Base-by-base conservation (phyloP, 1,139 yeast genomes). In the Protomyces inundatus region DNA sequence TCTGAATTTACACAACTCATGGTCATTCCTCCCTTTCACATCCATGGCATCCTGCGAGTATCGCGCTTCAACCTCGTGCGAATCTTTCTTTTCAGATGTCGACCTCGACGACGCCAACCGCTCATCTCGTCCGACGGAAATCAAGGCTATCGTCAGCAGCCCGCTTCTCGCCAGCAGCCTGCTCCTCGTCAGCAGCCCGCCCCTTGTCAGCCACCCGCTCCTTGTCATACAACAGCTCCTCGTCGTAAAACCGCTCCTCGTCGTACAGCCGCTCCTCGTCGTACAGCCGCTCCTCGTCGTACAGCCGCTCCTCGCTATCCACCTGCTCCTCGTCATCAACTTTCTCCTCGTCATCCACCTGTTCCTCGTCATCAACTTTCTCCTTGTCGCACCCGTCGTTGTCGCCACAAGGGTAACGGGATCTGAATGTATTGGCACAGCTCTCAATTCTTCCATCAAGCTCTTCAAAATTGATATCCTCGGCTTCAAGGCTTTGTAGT, bases 361-460 rank as follows among this genome's bases (percentile, higher is more conserved):
- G 71, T 50, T 98, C 99, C 2, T 91, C 97, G 68, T 93, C 98
- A 72, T 93, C 99, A 73, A 93, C 95, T 64, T 83, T 81, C 70
- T 91, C 76, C 74, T 90, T 93, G 37, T 88, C 83, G 16, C 97
- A 86, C 67, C 84, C 83, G 36, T 66, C 61, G 5, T n/a, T n/a
- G n/a, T n/a, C n/a, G n/a, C n/a, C n/a, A n/a, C n/a, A n/a, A n/a
- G n/a, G n/a, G n/a, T n/a, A n/a, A n/a, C n/a, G n/a, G n/a, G n/a
- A n/a, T n/a, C n/a, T n/a, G n/a, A n/a, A n/a, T n/a, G n/a, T n/a
- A n/a, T n/a, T n/a, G n/a, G n/a, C n/a, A n/a, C n/a, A n/a, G n/a
- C n/a, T n/a, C n/a, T n/a, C n/a, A n/a, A n/a, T n/a, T n/a, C n/a
- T n/a, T n/a, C n/a, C n/a, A n/a, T n/a, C n/a, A n/a, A n/a, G n/a